These are phyloP conservation scores for Melampsora occidentalis DNA, from an alignment of 1,284 basidiomycete genomes.

Conservation along the genomic window DNA sequence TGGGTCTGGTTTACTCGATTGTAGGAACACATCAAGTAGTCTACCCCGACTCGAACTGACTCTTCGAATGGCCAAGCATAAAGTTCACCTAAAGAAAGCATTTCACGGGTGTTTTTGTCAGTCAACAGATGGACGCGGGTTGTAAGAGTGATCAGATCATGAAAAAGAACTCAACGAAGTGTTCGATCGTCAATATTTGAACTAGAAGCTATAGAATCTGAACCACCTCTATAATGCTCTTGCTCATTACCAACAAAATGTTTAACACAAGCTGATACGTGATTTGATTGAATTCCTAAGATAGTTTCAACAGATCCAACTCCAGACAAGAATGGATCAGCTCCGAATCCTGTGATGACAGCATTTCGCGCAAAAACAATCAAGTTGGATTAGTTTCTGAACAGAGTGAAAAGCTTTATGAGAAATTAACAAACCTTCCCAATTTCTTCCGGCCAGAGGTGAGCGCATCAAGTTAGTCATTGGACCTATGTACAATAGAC, in stretches of 20 bases:
- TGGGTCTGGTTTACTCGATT: constrained; percentile 50
- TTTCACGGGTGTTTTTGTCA: background rate
- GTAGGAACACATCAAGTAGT: constrained; percentile 51
- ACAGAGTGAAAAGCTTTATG: background rate
- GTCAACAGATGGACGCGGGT: background rate
- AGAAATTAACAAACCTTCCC: constrained; percentile 49
- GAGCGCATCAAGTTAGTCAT: constrained; percentile 48
- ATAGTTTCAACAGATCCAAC: constrained; percentile 49
- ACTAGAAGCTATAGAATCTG: constrained; percentile 31
- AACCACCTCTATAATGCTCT: constrained; percentile 50
- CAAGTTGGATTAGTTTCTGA: background rate
- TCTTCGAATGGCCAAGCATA: constrained; percentile 48
- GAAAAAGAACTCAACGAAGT: constrained; percentile 43
- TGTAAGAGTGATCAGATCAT: background rate
- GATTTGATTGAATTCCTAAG: constrained; percentile 49
- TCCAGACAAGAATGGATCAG: constrained; percentile 49
- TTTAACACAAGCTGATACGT: constrained; percentile 51
- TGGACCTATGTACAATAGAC: constrained; percentile 47
- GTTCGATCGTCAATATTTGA: constrained; percentile 51
- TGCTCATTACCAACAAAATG: constrained; percentile 52
- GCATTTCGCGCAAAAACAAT: no score
- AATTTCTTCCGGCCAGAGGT: constrained; percentile 47
- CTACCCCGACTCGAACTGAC: constrained; percentile 41
- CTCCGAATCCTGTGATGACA: constrained; percentile 18
- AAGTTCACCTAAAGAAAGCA: constrained; percentile 46